Percentiles rank a stretch among this genome's conserved stretches.
Conservation (phyloP, 495 filamentous ascomycete species). For the Annulohypoxylon moriforme region DNA sequence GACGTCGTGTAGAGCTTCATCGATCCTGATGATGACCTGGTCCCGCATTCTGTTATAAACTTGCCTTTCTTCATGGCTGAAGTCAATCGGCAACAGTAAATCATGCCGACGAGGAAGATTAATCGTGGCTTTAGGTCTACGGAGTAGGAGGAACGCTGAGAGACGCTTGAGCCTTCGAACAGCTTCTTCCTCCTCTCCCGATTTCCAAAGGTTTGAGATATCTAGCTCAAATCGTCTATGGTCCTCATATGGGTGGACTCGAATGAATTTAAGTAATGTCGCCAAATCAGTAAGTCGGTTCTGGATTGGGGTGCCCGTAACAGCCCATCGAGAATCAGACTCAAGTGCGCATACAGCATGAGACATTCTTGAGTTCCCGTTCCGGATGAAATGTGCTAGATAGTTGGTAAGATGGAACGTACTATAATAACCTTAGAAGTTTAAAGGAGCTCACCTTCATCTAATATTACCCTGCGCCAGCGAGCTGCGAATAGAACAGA, state of each 20-base stretch:
- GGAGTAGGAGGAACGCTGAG: conserved; percentile 48
- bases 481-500: conserved; percentile 34
- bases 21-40: background rate
- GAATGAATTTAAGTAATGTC: conserved; percentile 54
- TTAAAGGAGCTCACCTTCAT: conserved; percentile 56
- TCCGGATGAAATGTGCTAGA: background rate
- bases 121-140: conserved; percentile 52
- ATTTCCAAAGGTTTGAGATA: conserved; percentile 51
- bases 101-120: conserved; percentile 45
- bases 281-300: conserved; percentile 55
- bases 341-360: conserved; percentile 51
- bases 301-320: conserved; percentile 60
- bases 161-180: conserved; percentile 53
- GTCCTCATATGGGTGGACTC: conserved; percentile 54
- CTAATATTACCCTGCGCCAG: conserved; percentile 58
- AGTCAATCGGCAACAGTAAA: conserved; percentile 40
- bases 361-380: conserved; percentile 16
- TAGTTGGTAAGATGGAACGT: background rate
- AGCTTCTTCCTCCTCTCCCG: conserved; percentile 46
- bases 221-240: conserved; percentile 48
- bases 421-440: background rate
- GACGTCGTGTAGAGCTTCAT: background rate
- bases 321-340: conserved; percentile 54
- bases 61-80: conserved; percentile 21
- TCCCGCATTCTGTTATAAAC: background rate